phyloP scores from a whole-genome alignment of 306 rosid genomes.

The Sindora glabra region DNA sequence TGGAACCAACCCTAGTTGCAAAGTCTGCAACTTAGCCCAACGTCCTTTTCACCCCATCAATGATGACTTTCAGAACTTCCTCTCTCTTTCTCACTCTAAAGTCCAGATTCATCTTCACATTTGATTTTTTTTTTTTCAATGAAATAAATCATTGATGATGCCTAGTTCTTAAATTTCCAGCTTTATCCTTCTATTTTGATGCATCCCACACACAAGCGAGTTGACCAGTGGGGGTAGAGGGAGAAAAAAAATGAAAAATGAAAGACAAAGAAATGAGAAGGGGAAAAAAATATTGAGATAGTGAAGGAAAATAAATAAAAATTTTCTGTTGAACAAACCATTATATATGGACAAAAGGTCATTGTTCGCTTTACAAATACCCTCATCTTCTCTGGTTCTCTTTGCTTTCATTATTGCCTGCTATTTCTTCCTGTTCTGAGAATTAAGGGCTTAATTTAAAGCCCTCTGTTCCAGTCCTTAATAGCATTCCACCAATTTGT shows the following conservation, averaged over 20 bases:
- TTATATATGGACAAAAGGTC: slow-evolving; percentile 34
- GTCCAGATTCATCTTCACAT: slow-evolving; percentile 10
- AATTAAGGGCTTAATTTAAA: slow-evolving; percentile 49
- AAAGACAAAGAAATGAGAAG: not conserved
- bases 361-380: slow-evolving; percentile 58
- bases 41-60: slow-evolving; percentile 51
- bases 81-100: slow-evolving; percentile 19
- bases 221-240: not conserved
- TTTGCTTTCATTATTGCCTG: slow-evolving; percentile 58
- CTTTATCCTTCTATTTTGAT: slow-evolving; percentile 23
- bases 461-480: slow-evolving; percentile 35
- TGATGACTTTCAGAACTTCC: slow-evolving; percentile 39
- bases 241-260: not conserved
- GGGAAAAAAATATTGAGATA: slow-evolving; percentile 15
- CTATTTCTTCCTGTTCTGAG: slow-evolving; percentile 31
- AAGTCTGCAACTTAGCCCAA: slow-evolving; percentile 26
- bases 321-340: slow-evolving; percentile 37
- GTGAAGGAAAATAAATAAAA: slow-evolving; percentile 16
- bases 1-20: not conserved
- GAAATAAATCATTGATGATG: not conserved
- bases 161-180: slow-evolving; percentile 11
- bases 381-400: slow-evolving; percentile 36
- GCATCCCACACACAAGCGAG: slow-evolving; percentile 23
- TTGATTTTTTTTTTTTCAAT: not conserved
- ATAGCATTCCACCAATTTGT: too few species aligned